phyloP scores from a whole-genome alignment of 2,329 filamentous ascomycete genomes.

The Apiospora malaysiana region DNA sequence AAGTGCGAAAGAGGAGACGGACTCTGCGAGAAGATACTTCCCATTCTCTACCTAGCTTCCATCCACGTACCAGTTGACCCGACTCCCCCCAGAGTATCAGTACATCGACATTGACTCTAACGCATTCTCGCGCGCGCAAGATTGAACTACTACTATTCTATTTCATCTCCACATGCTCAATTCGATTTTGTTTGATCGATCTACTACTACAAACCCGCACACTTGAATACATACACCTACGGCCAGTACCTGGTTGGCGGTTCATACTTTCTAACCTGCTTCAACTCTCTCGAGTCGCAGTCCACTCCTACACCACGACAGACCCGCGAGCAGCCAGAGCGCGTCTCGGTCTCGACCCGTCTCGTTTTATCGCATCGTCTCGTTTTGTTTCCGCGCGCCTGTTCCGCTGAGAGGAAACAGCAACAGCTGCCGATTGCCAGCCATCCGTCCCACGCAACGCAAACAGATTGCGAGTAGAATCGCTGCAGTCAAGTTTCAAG shows the following conservation, averaged over 20 bases:
- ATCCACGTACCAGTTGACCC: neutral
- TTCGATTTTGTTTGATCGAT: slow-evolving; percentile 16
- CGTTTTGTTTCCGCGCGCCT: slow-evolving; percentile 13
- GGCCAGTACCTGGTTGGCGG: slow-evolving; percentile 7
- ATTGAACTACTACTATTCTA: neutral
- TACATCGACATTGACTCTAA: neutral
- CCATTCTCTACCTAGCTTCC: slow-evolving; percentile 11
- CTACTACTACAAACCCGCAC: slow-evolving; percentile 16
- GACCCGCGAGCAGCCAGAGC: neutral
- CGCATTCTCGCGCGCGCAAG: neutral
- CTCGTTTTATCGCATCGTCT: neutral
- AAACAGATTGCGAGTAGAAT: slow-evolving; percentile 16
- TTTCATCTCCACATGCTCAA: slow-evolving; percentile 16
- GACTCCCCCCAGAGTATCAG: slow-evolving; percentile 7
- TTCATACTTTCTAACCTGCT: slow-evolving; percentile 4
- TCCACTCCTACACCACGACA: neutral
- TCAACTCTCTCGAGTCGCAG: slow-evolving; percentile 1
- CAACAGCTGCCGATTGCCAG: neutral
- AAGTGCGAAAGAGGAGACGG: slow-evolving; percentile 14
- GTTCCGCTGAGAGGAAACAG: neutral
- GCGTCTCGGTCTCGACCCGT: slow-evolving; percentile 14
- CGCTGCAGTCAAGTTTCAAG: slow-evolving; percentile 17
- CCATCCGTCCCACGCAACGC: slow-evolving; percentile 3
- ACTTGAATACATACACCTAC: neutral
- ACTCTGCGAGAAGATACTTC: neutral